Percentiles rank a stretch among this genome's conserved stretches.
Conservation (phyloP, 1,284 basidiomycete species). For the Melampsora larici-populina region DNA sequence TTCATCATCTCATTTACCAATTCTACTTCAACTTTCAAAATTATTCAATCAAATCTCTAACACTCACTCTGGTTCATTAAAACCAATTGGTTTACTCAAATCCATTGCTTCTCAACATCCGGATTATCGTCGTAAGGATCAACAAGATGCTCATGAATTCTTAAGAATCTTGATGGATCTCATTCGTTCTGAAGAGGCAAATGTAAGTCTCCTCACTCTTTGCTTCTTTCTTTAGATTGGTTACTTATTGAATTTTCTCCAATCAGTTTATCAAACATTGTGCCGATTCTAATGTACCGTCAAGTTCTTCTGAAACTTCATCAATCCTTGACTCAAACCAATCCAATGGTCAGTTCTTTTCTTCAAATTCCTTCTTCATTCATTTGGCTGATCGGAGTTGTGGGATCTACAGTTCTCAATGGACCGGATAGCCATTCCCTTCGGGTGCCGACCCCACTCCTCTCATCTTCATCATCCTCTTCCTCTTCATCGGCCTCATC, state of each 20-base stretch:
- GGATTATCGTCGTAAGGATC: neutral
- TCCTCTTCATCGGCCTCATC: neutral
- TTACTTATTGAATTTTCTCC: no score
- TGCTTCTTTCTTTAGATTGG: no score
- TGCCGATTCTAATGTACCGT: neutral
- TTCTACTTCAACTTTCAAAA: constrained; percentile 1
- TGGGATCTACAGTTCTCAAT: neutral
- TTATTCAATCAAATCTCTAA: neutral
- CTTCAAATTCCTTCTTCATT: neutral
- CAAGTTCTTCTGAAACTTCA: neutral
- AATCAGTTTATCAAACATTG: neutral
- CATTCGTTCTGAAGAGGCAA: neutral
- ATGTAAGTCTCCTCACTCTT: neutral
- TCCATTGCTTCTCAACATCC: neutral
- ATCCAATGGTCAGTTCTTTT: neutral
- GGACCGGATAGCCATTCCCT: neutral
- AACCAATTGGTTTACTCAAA: neutral
- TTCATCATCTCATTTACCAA: neutral
- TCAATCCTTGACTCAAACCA: neutral
- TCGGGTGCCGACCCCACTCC: neutral
- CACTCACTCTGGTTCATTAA: constrained; percentile 4
- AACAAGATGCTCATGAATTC: constrained; percentile 18
- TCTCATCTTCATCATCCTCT: neutral
- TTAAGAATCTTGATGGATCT: neutral
- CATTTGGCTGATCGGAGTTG: neutral